Conservation (phyloP, 2,329 filamentous ascomycete genomes). For the Penicillium sp. region DNA sequence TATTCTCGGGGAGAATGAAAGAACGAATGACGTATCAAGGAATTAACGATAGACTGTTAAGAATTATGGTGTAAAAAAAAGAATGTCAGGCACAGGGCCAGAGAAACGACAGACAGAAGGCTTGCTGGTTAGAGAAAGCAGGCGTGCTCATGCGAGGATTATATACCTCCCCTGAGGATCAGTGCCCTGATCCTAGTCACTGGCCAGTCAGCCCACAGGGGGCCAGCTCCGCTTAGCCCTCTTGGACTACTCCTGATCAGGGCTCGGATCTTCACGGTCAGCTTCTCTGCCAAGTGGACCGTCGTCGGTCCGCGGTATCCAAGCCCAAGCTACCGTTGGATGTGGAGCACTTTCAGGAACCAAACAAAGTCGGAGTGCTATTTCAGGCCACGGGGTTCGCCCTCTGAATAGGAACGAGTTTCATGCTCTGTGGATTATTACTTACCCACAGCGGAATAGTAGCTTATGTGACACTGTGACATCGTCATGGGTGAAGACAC, state of each 20-base stretch:
- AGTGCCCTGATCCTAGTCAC: constrained; percentile 8
- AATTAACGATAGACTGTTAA: constrained; percentile 42
- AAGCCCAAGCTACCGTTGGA: constrained; percentile 18
- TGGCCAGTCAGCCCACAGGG: constrained; percentile 12
- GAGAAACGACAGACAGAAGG: constrained; percentile 31
- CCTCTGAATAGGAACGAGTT: constrained; percentile 20
- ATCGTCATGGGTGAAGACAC: background rate
- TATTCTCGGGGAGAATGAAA: constrained; percentile 14
- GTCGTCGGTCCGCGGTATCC: constrained; percentile 23
- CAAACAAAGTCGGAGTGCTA: constrained; percentile 27
- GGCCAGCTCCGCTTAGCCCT: constrained; percentile 7
- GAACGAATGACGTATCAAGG: constrained; percentile 21
- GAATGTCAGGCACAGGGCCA: constrained; percentile 24
- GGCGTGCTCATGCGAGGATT: constrained; percentile 35
- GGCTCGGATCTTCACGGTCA: constrained; percentile 29
- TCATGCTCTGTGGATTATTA: constrained; percentile 19
- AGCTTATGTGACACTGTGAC: background rate
- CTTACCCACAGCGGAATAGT: constrained; percentile 5
- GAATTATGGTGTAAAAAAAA: constrained; percentile 28
- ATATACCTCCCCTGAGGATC: constrained; percentile 43
- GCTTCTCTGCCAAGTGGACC: constrained; percentile 26
- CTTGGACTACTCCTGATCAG: constrained; percentile 13
- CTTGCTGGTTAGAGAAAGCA: constrained; percentile 25
- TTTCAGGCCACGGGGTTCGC: constrained; percentile 29
- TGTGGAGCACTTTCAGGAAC: constrained; percentile 30